Evolutionary conservation across 2,329 filamentous ascomycete genomes (phyloP), one percentile per base, ranked within the genome.

Genomic region (Penicillium psychrosexuale): DNA sequence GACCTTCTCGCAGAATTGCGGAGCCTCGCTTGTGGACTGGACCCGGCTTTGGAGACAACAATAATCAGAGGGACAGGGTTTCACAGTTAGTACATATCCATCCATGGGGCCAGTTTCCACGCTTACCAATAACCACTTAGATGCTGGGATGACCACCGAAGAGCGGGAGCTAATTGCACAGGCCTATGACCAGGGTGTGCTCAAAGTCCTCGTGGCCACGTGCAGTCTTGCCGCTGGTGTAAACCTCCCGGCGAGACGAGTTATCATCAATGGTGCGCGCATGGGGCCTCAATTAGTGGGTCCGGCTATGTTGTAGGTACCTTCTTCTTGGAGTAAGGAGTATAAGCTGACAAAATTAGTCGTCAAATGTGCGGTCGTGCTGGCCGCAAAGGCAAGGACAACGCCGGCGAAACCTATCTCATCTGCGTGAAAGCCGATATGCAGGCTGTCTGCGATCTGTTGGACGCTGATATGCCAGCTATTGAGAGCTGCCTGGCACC

Each of bases 211-310:
- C 49, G 84, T 90, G 15, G 89, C 89, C 36, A 92, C 89, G 1
- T 91, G 88, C 64, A 90, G 87, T 67, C 79, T 92, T 53, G 89
- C 89, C n/a, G 89, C 88, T 13, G 89, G 89, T n/a, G 90, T 92
- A 55, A 91, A 92, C 70, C 75, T 92, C 17, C 78, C 78, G 13
- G 89, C 89, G 8, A 79, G 89, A 50, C 78, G 89, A 61, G 89
- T 92, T 0, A 90, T 92, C 55, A 78, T 90, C 27, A 88, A 90
- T 66, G 87, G 84, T 58, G 88, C 86, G 30, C 81, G 86, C 38
- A 91, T 91, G 87, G 89, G 89, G 0, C 80, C 86, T 49, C 87
- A 91, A 43, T 76, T 91, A 45, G 83, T 91, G n/a, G 88, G 87
- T 0, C 88, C 89, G 12, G 85, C 88, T 4, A 89, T 92, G 85